These are phyloP conservation scores for Serendipita sp. DNA, from an alignment of 768 basidiomycete species.

Conservation along the genomic window DNA sequence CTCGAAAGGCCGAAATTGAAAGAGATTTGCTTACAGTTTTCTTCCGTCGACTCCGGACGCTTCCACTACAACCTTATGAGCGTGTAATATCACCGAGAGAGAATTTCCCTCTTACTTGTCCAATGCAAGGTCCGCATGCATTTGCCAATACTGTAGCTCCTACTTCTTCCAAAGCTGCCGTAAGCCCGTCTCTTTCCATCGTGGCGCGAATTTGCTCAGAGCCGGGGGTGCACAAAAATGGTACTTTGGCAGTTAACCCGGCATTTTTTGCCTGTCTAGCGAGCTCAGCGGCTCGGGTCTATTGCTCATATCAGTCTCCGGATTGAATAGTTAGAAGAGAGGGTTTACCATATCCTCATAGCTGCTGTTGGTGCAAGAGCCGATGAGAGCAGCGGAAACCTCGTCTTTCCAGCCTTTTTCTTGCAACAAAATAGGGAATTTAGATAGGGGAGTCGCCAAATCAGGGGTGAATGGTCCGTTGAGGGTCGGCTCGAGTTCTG, in stretches of 20 bases:
- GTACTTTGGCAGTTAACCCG: conserved; percentile 63
- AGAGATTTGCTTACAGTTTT: conserved; percentile 59
- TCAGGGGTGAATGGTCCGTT: conserved; percentile 99
- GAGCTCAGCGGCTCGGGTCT: conserved; percentile 86
- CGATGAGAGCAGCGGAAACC: conserved; percentile 80
- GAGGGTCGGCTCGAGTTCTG: conserved; percentile 75
- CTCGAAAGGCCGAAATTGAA: too few relatives aligned
- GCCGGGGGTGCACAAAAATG: conserved; percentile 77
- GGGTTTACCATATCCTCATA: conserved; percentile 76
- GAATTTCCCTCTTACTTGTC: conserved; percentile 40
- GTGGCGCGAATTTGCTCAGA: conserved; percentile 96
- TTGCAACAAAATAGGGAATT: conserved; percentile 63
- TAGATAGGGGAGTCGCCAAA: conserved; percentile 81
- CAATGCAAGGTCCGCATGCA: conserved; percentile 97
- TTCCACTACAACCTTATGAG: conserved; percentile 53
- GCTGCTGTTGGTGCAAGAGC: conserved; percentile 98
- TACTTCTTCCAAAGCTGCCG: conserved; percentile 61
- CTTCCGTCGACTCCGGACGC: conserved; percentile 41
- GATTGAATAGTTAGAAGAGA: conserved; percentile 5
- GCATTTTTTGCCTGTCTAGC: conserved; percentile 76
- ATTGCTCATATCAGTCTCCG: conserved; percentile 2
- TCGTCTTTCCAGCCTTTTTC: conserved; percentile 89
- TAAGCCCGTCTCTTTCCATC: conserved; percentile 86
- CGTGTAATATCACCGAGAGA: background rate
- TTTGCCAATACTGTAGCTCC: conserved; percentile 94